Base-by-base conservation (phyloP, 2,329 filamentous ascomycete genomes). In the Nigrospora osmanthi region DNA sequence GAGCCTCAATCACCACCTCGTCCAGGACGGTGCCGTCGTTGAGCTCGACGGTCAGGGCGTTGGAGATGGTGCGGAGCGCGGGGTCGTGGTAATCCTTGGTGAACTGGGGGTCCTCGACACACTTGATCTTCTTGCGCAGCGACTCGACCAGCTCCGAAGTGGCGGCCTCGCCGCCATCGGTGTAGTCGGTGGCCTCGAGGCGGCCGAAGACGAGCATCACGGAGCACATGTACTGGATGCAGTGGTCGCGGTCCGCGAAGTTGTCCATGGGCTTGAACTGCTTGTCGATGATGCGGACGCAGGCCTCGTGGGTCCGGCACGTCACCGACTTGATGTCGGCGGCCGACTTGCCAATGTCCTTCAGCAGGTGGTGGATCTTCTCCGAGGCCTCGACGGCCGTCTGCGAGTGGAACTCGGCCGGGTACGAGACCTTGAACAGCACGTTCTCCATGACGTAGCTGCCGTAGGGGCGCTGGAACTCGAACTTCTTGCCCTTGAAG, bases 381-480 rank as follows among this genome's bases (percentile, higher is more conserved):
- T 95, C 81, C 1, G 91, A 90, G 39, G 89, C 89, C 71, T 98
- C 93, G 54, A 97, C 89, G 55, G 93, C 93, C 34, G 93, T 98
- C 72, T 98, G 93, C 16, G 91, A 96, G 79, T 97, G 91, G 78
- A 97, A 97, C 66, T 97, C 91, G 60, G 90, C 89, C 77, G 91
- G 91, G 67, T 96, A 97, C 38, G 93, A 98, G 49, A 98, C 93
- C 81, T 98, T 98, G 85, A 98, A 98, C 52, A 98, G 83, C 49
- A 98, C 89, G 62, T 97, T 98, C 81, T 98, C 93, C 93, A 98
- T 98, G 55, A 98, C 93, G 68, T 98, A 98, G 76, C 87, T 95
- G 63, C 90, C 91, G 63, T 98, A 98, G 47, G 85, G 82, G 51
- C 93, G 83, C 76, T 97, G 91, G 78, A 96, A 98, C 67, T 89